phyloP scores from a whole-genome alignment of 495 filamentous ascomycete species.

The Xylaria castorea region DNA sequence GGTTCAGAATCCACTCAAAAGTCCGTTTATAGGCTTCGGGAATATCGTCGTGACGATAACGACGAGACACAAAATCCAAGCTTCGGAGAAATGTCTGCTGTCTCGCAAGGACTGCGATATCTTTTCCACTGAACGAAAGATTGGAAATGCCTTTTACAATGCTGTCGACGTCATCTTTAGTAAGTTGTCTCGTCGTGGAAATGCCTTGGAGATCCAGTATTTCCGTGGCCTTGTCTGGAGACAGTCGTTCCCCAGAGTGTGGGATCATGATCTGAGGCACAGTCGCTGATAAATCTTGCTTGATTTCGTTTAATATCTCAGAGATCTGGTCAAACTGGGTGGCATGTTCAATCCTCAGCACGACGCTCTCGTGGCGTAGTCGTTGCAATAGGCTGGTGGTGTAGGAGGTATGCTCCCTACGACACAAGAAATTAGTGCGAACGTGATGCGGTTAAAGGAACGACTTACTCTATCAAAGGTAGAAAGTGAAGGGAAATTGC shows the following conservation, averaged over 20 bases:
- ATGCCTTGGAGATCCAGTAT: not conserved
- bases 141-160: not conserved
- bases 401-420: not conserved
- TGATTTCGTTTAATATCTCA: not conserved
- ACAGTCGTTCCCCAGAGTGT: too few species aligned
- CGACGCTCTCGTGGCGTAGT: not conserved
- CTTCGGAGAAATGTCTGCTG: not conserved
- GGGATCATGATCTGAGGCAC: too few species aligned
- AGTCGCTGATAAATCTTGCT: too few species aligned
- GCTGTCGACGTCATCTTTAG: not conserved
- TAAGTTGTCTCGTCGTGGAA: not conserved
- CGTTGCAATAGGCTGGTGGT: not conserved
- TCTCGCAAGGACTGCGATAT: not conserved
- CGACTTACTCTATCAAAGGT: not conserved
- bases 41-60: not conserved
- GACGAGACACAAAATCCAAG: not conserved
- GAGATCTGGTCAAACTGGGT: not conserved
- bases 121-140: not conserved
- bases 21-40: not conserved
- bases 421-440: not conserved
- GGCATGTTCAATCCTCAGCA: not conserved
- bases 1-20: not conserved
- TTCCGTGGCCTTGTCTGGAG: not conserved
- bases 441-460: not conserved
- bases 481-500: conserved; percentile 1